Percentiles rank a stretch among this genome's conserved stretches.
phyloP scores from a whole-genome alignment of 257 asterid species.

The Perilla frutescens region DNA sequence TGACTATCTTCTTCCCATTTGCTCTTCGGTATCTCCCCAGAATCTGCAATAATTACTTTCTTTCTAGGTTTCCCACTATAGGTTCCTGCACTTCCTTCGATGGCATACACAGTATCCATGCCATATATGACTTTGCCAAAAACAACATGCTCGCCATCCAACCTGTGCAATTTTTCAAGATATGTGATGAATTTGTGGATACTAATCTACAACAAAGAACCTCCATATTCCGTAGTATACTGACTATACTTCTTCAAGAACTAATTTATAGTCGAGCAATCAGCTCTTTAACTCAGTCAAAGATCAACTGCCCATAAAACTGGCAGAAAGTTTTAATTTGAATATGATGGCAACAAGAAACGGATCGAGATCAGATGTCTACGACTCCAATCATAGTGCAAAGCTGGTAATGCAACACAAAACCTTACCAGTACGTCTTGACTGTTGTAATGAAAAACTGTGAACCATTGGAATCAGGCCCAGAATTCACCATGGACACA shows the following conservation, averaged over 20 bases:
- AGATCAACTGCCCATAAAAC: neutral
- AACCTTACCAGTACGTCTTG: constrained; percentile 73
- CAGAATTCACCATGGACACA: constrained; percentile 88
- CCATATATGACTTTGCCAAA: constrained; percentile 89
- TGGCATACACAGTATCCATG: constrained; percentile 85
- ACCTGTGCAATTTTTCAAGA: constrained; percentile 49
- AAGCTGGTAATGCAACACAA: constrained; percentile 21
- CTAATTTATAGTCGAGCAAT: neutral
- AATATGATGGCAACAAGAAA: neutral
- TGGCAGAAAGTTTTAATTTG: neutral
- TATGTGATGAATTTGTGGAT: neutral
- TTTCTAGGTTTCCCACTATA: constrained; percentile 93
- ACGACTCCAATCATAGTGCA: constrained; percentile 3
- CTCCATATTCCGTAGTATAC: neutral
- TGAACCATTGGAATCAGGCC: constrained; percentile 85
- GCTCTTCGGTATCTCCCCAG: constrained; percentile 91
- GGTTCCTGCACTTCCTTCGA: constrained; percentile 96
- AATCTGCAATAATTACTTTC: constrained; percentile 72
- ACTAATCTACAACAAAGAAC: neutral
- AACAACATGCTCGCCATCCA: constrained; percentile 88
- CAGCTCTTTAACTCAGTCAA: neutral
- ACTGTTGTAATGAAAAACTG: constrained; percentile 91
- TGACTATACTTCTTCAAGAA: neutral
- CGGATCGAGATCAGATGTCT: neutral
- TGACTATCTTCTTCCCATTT: constrained; percentile 74